A percentile compares a stretch with the other conserved stretches of the same genome.
These are phyloP conservation scores for Pseudogymnoascus sp. DNA, from an alignment of 2,329 filamentous ascomycete species.

Conservation along the genomic window DNA sequence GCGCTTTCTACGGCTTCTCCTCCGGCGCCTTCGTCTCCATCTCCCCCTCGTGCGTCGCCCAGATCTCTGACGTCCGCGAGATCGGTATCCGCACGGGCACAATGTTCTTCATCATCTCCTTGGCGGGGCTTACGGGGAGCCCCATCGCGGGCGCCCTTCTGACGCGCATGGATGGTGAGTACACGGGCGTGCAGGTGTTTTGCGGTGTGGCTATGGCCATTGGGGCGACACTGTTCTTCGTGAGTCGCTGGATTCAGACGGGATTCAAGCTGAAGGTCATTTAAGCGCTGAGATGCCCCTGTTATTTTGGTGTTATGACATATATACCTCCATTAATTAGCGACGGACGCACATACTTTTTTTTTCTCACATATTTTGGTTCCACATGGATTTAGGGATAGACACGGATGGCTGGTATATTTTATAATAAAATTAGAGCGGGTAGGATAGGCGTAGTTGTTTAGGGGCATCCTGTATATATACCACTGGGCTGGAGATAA, in stretches of 20 bases:
- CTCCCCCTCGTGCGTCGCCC: slow-evolving; percentile 54
- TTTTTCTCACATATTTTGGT: background rate
- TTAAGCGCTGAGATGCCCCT: slow-evolving; percentile 9
- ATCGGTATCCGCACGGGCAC: slow-evolving; percentile 61
- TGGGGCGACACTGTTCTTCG: slow-evolving; percentile 33
- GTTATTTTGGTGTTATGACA: background rate
- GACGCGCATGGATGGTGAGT: slow-evolving; percentile 39
- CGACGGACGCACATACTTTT: background rate
- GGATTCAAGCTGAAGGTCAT: slow-evolving; percentile 20
- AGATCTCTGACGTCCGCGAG: slow-evolving; percentile 61
- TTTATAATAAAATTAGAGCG: background rate
- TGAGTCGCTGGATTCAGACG: slow-evolving; percentile 27
- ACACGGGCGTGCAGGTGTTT: slow-evolving; percentile 49
- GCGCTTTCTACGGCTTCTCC: slow-evolving; percentile 60
- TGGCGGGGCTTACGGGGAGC: slow-evolving; percentile 58
- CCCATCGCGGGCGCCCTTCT: slow-evolving; percentile 60
- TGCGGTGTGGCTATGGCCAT: slow-evolving; percentile 45
- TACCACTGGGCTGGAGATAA: background rate
- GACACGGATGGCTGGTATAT: background rate
- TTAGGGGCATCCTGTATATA: slow-evolving; percentile 1
- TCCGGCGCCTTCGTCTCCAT: slow-evolving; percentile 59
- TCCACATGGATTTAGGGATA: background rate
- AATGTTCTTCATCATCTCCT: slow-evolving; percentile 50
- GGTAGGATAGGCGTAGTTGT: background rate
- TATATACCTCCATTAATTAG: background rate